phyloP scores from a whole-genome alignment of 1,284 basidiomycete species.

The Malassezia equina region DNA sequence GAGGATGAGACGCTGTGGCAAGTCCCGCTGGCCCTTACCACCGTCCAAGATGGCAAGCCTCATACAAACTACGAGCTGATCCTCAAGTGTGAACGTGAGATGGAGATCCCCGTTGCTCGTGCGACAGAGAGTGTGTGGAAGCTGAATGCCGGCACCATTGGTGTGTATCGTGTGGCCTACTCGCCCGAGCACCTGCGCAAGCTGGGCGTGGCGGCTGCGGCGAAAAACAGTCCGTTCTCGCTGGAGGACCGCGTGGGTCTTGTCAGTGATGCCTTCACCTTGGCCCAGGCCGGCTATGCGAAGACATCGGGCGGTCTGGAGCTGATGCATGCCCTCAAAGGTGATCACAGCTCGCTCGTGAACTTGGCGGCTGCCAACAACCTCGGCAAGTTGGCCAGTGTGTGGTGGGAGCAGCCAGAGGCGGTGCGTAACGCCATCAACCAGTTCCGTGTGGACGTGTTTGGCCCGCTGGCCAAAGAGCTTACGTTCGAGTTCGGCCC shows the following conservation, averaged over 20 bases:
- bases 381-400: slow-evolving; percentile 45
- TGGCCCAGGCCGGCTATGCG: slow-evolving; percentile 67
- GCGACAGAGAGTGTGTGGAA: slow-evolving; percentile 60
- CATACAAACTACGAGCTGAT: slow-evolving; percentile 59
- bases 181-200: slow-evolving; percentile 65
- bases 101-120: slow-evolving; percentile 56
- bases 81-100: slow-evolving; percentile 60
- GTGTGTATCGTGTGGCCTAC: slow-evolving; percentile 83
- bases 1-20: slow-evolving; percentile 85
- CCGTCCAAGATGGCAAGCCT: slow-evolving; percentile 56
- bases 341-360: slow-evolving; percentile 39
- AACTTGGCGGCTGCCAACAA: slow-evolving; percentile 19
- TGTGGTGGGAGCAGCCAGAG: slow-evolving; percentile 74
- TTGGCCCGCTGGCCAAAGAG: slow-evolving; percentile 64
- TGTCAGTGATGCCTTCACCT: slow-evolving; percentile 65
- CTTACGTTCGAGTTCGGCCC: slow-evolving; percentile 68
- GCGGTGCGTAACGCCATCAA: slow-evolving; percentile 50
- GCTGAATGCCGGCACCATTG: slow-evolving; percentile 75
- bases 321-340: slow-evolving; percentile 59
- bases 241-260: slow-evolving; percentile 76
- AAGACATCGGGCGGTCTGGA: slow-evolving; percentile 65
- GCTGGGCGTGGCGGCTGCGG: slow-evolving; percentile 68
- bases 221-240: slow-evolving; percentile 58
- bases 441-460: slow-evolving; percentile 53
- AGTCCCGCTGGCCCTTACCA: slow-evolving; percentile 67